Evolutionary conservation across 164 flowering plant genomes (phyloP).

Genomic region (Vitis cinerea): DNA sequence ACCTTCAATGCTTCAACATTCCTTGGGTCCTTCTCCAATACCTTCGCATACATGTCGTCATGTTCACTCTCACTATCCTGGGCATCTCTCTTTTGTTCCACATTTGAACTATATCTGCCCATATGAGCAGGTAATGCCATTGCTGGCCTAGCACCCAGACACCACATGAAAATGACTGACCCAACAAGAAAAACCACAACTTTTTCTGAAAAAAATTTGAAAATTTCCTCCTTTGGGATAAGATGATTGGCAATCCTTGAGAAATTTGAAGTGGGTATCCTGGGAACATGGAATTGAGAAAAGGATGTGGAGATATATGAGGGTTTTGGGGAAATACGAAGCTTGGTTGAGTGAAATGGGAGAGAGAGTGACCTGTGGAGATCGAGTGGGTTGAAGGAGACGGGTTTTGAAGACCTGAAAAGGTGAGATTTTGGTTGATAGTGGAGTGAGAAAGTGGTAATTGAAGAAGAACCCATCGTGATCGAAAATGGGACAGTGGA

Average conservation of each 20-base stretch:
- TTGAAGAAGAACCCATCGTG: slow-evolving; percentile 12
- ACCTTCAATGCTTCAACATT: slow-evolving; percentile 78
- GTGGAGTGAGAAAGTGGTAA: neutral
- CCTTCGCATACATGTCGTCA: slow-evolving; percentile 55
- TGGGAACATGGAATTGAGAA: neutral
- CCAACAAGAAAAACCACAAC: slow-evolving; percentile 55
- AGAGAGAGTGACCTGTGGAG: neutral
- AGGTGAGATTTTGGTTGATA: neutral
- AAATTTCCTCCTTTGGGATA: slow-evolving; percentile 16
- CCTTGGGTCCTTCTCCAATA: slow-evolving; percentile 64
- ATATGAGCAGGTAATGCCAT: slow-evolving; percentile 29
- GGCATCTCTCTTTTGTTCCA: slow-evolving; percentile 25
- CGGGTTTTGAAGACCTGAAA: neutral
- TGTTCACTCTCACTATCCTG: slow-evolving; percentile 32
- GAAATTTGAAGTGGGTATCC: slow-evolving; percentile 9
- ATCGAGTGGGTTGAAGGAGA: neutral
- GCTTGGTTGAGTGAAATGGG: neutral
- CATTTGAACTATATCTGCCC: slow-evolving; percentile 10
- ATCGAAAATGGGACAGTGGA: neutral
- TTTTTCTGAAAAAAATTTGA: slow-evolving; percentile 30
- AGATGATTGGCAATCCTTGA: neutral
- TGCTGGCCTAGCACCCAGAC: slow-evolving; percentile 32
- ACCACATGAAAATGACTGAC: slow-evolving; percentile 55
- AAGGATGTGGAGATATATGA: neutral
- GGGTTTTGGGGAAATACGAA: slow-evolving; percentile 3